phyloP scores from a whole-genome alignment of 2,329 filamentous ascomycete species.

The Parastagonospora avenae region DNA sequence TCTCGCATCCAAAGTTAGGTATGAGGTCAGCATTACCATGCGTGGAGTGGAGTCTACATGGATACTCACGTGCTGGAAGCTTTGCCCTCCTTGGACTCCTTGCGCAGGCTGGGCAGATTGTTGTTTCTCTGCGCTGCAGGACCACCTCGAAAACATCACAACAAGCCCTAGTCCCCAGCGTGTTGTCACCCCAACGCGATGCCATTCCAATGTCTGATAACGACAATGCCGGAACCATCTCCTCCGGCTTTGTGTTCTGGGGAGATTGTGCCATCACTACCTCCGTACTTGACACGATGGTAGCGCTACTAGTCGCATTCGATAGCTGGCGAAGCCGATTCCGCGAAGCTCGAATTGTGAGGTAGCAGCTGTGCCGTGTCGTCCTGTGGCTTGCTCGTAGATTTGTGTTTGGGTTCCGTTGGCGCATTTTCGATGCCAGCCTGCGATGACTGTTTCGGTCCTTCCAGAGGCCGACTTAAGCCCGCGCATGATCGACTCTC shows the following conservation, averaged over 20 bases:
- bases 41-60: background rate
- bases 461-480: background rate
- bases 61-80: slow-evolving; percentile 17
- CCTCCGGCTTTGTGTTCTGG: slow-evolving; percentile 18
- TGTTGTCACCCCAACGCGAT: slow-evolving; percentile 18
- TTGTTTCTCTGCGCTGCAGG: slow-evolving; percentile 26
- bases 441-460: background rate
- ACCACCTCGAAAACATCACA: slow-evolving; percentile 35
- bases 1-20: slow-evolving; percentile 14
- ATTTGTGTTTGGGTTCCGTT: no score
- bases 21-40: slow-evolving; percentile 2
- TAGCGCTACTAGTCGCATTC: background rate
- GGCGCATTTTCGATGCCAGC: background rate
- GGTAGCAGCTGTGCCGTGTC: no score
- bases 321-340: no score
- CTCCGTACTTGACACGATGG: background rate
- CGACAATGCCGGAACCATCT: slow-evolving; percentile 15
- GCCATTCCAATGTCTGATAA: slow-evolving; percentile 26
- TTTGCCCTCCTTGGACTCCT: slow-evolving; percentile 24
- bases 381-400: no score
- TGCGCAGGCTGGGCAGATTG: slow-evolving; percentile 29
- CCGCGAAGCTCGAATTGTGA: no score
- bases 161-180: slow-evolving; percentile 9
- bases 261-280: slow-evolving; percentile 6
- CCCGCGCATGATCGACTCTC: background rate